phyloP scores from a whole-genome alignment of 1,139 yeast species.

The Taphrina populina region DNA sequence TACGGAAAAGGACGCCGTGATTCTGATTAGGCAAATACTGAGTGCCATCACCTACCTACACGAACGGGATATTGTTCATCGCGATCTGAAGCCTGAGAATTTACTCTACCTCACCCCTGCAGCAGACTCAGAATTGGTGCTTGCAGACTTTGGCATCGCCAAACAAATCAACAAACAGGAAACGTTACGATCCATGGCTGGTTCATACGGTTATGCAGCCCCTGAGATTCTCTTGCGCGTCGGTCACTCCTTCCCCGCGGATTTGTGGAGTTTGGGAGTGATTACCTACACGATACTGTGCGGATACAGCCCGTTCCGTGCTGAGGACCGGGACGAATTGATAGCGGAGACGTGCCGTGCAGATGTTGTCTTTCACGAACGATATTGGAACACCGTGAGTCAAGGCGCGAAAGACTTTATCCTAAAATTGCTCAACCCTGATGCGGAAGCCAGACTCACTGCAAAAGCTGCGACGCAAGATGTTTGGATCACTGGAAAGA shows the following conservation, averaged over 20 bases:
- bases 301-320: slow-evolving; percentile 88
- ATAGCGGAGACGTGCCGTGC: slow-evolving; percentile 36
- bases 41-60: slow-evolving; percentile 77
- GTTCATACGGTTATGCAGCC: slow-evolving; percentile 91
- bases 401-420: slow-evolving; percentile 74
- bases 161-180: slow-evolving; percentile 57
- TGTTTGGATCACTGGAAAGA: slow-evolving; percentile 63
- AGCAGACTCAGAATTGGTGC: slow-evolving; percentile 64
- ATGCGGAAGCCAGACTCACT: slow-evolving; percentile 67
- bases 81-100: slow-evolving; percentile 91
- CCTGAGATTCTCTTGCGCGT: slow-evolving; percentile 76
- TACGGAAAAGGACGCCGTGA: slow-evolving; percentile 80
- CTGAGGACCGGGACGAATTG: slow-evolving; percentile 71
- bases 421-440: slow-evolving; percentile 59
- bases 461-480: slow-evolving; percentile 63
- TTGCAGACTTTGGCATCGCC: slow-evolving; percentile 94
- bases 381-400: slow-evolving; percentile 80
- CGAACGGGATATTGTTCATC: slow-evolving; percentile 68
- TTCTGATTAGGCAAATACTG: slow-evolving; percentile 65
- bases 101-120: slow-evolving; percentile 61
- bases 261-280: slow-evolving; percentile 89
- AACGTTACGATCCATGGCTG: slow-evolving; percentile 60
- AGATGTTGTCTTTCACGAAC: slow-evolving; percentile 64
- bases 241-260: slow-evolving; percentile 92
- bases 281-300: slow-evolving; percentile 84